Base-by-base conservation (phyloP, 768 basidiomycete genomes). In the Kwoniella pini region DNA sequence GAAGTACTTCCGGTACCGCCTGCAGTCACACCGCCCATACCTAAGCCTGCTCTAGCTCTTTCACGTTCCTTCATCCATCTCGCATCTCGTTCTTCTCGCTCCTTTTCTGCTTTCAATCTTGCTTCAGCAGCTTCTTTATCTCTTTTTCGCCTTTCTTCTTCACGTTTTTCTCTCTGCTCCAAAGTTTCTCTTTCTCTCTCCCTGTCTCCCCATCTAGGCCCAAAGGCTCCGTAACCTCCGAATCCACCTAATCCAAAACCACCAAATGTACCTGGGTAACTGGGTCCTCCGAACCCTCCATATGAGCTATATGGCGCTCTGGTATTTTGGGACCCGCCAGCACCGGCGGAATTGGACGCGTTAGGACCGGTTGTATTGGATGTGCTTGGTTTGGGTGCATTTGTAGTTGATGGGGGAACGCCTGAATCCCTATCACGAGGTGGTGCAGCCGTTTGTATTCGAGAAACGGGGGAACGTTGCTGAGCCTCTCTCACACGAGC, bases 161-260 rank as follows among this genome's bases (percentile, higher is more conserved):
- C 44, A 19, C 49, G 24, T 17, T 36, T 24, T 40, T 43, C 44
- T 17, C 49, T 33, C 12, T 26, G 12, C 33, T 43, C 53, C 5
- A 33, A 12, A 33, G 44, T 33, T 31, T 42, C 55, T 13, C 57
- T 26, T 26, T 50, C 59, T 5, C 53, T 44, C 19, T 49, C 62
- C 9, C 56, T 12, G 31, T 46, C 50, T 36, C 33, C 58, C 56
- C 42, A 54, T 22, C 53, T 39, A 4, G 62, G 54, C 22, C 57
- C 56, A 26, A 57, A 57, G 13, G 54, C 50, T 33, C 57, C 56
- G 40, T 57, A 53, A 1, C 54, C 50, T 36, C 49, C 48, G 27
- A 63, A 63, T 27, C 62, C 62, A n/a, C 57, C 57, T 26, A 64
- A 33, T 11, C 57, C 57, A 33, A 58, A 64, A 17, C 62, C 62